Conservation (phyloP, 2,329 filamentous ascomycete genomes). For the Aschersonia sp. region DNA sequence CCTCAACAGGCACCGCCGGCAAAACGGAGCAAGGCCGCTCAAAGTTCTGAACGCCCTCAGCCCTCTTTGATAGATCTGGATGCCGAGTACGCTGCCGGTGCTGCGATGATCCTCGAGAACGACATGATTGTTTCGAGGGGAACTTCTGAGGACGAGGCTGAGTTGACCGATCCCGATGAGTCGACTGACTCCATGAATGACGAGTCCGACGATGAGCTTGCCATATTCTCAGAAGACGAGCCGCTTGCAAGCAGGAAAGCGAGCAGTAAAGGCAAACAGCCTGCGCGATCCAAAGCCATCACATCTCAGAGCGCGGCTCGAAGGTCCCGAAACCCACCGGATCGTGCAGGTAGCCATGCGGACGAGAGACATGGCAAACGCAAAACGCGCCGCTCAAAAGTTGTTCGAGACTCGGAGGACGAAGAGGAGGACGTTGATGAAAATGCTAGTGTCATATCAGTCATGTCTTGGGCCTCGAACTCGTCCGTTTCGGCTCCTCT, state of each 20-base stretch:
- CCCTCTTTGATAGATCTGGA: conserved; percentile 15
- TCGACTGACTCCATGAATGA: conserved; percentile 6
- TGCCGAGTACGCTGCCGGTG: conserved; percentile 14
- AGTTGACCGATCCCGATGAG: conserved; percentile 7
- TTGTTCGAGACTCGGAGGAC: conserved; percentile 1
- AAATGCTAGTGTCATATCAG: neutral
- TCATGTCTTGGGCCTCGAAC: neutral
- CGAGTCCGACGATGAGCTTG: neutral
- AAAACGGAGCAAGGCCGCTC: conserved; percentile 17
- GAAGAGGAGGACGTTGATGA: neutral
- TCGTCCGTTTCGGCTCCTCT: neutral
- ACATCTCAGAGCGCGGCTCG: neutral
- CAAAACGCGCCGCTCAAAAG: neutral
- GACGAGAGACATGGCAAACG: neutral
- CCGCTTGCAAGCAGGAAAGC: conserved; percentile 10
- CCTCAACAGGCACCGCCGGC: conserved; percentile 8
- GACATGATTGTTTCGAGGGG: conserved; percentile 3
- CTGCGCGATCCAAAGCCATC: neutral
- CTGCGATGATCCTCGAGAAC: conserved; percentile 8
- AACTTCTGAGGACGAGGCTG: conserved; percentile 6
- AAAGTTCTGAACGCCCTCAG: conserved; percentile 14
- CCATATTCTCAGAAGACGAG: conserved; percentile 14
- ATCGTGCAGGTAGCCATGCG: neutral
- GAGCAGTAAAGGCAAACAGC: conserved; percentile 7
- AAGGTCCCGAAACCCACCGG: neutral